These are phyloP conservation scores for Phytopythium mirpurense DNA, from an alignment of 352 stramenopile species.

Conservation along the genomic window DNA sequence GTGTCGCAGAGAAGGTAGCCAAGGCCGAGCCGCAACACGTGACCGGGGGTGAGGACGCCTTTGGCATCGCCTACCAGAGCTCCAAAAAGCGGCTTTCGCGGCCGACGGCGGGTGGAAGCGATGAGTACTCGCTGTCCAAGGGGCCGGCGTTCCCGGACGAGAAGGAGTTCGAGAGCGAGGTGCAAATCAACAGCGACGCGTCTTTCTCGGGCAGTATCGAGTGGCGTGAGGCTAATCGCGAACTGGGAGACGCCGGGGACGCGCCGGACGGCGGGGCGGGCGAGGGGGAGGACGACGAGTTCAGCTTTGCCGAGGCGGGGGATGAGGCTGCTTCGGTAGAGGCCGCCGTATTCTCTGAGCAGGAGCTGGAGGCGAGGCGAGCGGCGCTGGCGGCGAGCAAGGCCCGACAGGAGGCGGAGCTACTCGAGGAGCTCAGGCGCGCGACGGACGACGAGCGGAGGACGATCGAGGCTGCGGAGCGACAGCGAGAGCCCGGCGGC, in stretches of 20 bases:
- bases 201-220: conserved; percentile 20
- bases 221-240: neutral
- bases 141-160: conserved; percentile 43
- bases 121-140: conserved; percentile 28
- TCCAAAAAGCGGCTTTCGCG: conserved; percentile 18
- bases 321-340: neutral
- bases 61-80: conserved; percentile 64
- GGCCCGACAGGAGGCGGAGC: conserved; percentile 25
- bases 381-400: conserved; percentile 21
- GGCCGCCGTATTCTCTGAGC: conserved; percentile 8
- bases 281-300: conserved; percentile 31
- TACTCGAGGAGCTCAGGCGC: conserved; percentile 39
- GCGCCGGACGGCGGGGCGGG: neutral
- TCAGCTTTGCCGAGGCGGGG: conserved; percentile 17
- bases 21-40: neutral
- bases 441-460: conserved; percentile 34
- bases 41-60: conserved; percentile 8
- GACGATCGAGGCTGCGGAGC: conserved; percentile 11
- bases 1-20: neutral
- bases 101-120: neutral
- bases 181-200: conserved; percentile 24
- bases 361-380: conserved; percentile 14
- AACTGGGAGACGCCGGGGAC: neutral
- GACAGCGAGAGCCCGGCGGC: neutral
- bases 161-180: conserved; percentile 36